phyloP scores from a whole-genome alignment of 164 flowering plant genomes.

The Aristolochia fimbriata region DNA sequence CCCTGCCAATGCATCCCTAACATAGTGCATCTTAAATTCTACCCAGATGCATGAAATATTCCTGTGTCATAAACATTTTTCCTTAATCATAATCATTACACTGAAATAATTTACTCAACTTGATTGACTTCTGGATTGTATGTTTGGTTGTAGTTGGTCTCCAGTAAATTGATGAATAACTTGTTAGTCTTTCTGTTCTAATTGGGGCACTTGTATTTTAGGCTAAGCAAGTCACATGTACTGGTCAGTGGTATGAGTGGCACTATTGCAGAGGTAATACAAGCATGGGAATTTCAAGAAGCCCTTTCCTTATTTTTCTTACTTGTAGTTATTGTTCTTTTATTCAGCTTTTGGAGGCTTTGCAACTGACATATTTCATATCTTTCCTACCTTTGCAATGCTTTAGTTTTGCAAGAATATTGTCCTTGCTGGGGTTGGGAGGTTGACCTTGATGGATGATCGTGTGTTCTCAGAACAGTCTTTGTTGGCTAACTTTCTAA shows the following conservation, averaged over 20 bases:
- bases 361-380: neutral
- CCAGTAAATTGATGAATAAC: neutral
- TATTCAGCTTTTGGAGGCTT: neutral
- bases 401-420: constrained; percentile 92
- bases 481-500: constrained; percentile 61
- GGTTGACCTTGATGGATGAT: constrained; percentile 81
- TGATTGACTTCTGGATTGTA: neutral
- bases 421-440: constrained; percentile 92
- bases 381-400: neutral
- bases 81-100: too few species aligned
- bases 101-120: too few species aligned
- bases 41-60: too few species aligned
- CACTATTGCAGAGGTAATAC: constrained; percentile 63
- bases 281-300: neutral
- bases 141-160: neutral
- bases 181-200: neutral
- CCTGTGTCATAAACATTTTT: too few species aligned
- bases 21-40: too few species aligned
- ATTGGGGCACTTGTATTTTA: constrained; percentile 11
- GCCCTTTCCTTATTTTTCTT: neutral
- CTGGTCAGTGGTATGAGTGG: constrained; percentile 84
- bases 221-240: constrained; percentile 81
- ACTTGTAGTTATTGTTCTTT: neutral
- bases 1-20: too few species aligned
- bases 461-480: constrained; percentile 55